Base-by-base conservation (phyloP, 768 basidiomycete species). In the Ramaria sp. region DNA sequence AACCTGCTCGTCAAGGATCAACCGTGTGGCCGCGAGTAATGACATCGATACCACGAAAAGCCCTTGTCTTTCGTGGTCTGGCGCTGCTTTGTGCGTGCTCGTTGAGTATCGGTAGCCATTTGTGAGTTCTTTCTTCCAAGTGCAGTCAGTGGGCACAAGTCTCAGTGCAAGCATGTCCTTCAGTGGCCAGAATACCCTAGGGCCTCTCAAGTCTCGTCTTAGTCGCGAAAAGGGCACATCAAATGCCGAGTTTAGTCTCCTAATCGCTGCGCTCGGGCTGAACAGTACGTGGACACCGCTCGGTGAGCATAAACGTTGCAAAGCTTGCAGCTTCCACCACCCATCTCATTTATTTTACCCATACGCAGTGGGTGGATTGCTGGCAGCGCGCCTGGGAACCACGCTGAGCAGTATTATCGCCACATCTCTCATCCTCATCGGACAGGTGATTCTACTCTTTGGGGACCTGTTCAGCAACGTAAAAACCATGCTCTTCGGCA, bases 211-310 rank as follows among this genome's bases (percentile, higher is more conserved):
- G 69, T 84, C 81, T 43, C 74, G 80, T 19, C 70, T 88, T 7
- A 72, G 78, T 4, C 75, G 81, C 43, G 86, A 91, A 63, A 74
- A 89, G 49, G 83, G 84, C 47, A 85, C 86, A 1, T 79, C 84
- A 22, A 86, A 90, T 65, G 80, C 84, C 0, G 83, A 91, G 64
- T 90, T 86, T 69, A 82, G 84, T 45, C 74, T 90, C 41, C 72
- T 92, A 38, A 79, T 93, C 47, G 83, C 88, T 10, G 84, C 87
- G 0, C 83, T 82, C 64, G 86, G 81, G 58, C 68, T 92, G 37
- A 89, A 90, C 66, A 82, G 77, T 41, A 81, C 82, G 2, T 80
- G 82, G 78, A 92, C 90, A 7, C 90, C 89, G 0, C 76, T 91
- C 5, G 42, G 42, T 43, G 17, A 43, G 20, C 42, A n/a, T 43